Percentiles rank a stretch among this genome's conserved stretches.
Conservation (phyloP, 306 rosid species). For the Trifolium subterraneum region DNA sequence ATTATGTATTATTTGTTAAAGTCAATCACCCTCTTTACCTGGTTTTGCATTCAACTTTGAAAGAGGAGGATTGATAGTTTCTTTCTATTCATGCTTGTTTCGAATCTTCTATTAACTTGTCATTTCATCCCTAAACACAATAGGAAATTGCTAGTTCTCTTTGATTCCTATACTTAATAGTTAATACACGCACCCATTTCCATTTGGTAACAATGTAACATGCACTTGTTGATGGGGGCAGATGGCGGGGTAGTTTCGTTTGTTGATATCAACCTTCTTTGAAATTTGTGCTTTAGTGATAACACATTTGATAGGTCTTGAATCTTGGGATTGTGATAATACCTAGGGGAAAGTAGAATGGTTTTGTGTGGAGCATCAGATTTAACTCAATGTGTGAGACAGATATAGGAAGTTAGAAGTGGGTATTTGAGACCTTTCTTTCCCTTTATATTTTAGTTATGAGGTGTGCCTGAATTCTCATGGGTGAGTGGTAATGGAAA, state of each 20-base stretch:
- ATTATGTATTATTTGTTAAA: neutral
- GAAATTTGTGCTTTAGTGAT: neutral
- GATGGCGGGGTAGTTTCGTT: neutral
- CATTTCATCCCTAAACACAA: neutral
- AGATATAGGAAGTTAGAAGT: neutral
- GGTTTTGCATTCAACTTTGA: neutral
- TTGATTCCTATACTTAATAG: neutral
- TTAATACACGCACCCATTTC: neutral
- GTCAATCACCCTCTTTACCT: neutral
- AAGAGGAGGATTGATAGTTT: constrained; percentile 7
- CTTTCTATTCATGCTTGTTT: constrained; percentile 5
- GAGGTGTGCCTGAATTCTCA: constrained; percentile 4
- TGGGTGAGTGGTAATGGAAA: neutral
- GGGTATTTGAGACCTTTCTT: neutral
- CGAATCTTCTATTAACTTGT: neutral
- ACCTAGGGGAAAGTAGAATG: neutral
- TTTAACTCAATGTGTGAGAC: neutral
- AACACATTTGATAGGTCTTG: neutral
- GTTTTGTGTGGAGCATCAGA: neutral
- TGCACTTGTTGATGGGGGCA: neutral
- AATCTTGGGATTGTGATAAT: neutral
- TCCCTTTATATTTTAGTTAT: neutral
- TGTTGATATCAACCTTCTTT: neutral
- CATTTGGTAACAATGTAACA: neutral
- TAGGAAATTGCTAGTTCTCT: neutral